phyloP scores from a whole-genome alignment of 2,329 filamentous ascomycete genomes.

The Botrytis tulipae region DNA sequence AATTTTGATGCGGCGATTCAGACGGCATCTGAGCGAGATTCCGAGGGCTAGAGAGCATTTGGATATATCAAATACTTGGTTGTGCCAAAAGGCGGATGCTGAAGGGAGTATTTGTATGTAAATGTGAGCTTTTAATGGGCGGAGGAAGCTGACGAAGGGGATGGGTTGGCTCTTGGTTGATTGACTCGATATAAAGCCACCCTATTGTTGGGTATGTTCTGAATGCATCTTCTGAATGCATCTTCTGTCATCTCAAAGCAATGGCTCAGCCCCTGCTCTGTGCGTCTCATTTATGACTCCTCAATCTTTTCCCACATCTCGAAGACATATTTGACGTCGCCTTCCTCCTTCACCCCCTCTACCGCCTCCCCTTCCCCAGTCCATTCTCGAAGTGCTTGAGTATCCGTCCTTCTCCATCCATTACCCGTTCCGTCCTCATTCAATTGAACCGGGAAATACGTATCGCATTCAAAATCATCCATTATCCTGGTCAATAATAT shows the following conservation, averaged over 20 bases:
- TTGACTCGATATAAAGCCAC: too few species aligned
- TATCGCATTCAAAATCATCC: slow-evolving; percentile 73
- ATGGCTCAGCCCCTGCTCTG: too few species aligned
- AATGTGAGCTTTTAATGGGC: background rate
- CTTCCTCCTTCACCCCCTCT: slow-evolving; percentile 59
- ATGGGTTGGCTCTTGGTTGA: background rate
- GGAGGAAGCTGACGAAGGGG: too few species aligned
- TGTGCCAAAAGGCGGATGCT: background rate
- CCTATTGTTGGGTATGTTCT: background rate
- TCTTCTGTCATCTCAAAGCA: background rate
- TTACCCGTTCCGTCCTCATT: slow-evolving; percentile 36
- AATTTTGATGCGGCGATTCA: background rate
- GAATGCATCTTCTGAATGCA: background rate
- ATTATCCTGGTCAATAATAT: slow-evolving; percentile 70
- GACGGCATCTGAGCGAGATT: background rate
- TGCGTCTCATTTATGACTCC: background rate
- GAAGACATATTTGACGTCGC: slow-evolving; percentile 65
- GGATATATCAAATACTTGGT: background rate
- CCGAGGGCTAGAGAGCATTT: background rate
- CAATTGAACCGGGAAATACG: slow-evolving; percentile 65
- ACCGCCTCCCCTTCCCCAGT: slow-evolving; percentile 60
- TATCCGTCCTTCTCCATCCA: slow-evolving; percentile 54
- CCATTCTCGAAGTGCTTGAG: slow-evolving; percentile 58
- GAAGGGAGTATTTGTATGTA: background rate
- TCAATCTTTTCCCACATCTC: slow-evolving; percentile 65